phyloP scores from a whole-genome alignment of 2,329 filamentous ascomycete genomes.

The Diaporthe sp. region DNA sequence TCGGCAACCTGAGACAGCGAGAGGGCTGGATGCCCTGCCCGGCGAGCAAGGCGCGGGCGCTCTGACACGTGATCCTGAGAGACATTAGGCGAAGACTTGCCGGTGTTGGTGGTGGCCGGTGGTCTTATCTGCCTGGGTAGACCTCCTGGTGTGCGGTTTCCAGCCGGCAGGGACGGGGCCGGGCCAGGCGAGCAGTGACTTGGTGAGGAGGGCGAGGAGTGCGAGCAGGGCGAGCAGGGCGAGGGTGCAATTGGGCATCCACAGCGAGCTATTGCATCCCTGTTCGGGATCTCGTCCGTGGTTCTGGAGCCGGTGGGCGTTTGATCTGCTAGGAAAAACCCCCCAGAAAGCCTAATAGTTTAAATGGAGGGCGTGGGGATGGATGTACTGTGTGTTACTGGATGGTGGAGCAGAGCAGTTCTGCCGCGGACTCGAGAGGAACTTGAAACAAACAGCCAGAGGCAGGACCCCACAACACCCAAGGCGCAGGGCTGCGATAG shows the following conservation, averaged over 20 bases:
- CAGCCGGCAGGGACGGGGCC: slow-evolving; percentile 12
- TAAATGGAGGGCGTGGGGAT: slow-evolving; percentile 20
- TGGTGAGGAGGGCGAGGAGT: neutral
- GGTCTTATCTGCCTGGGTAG: slow-evolving; percentile 13
- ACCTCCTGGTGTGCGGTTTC: neutral
- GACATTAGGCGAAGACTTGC: slow-evolving; percentile 9
- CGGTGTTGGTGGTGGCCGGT: neutral
- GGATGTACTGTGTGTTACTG: neutral
- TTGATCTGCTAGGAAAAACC: slow-evolving; percentile 23
- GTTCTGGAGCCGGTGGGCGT: slow-evolving; percentile 13
- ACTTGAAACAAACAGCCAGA: slow-evolving; percentile 20
- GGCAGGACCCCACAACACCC: neutral
- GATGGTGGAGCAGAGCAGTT: neutral
- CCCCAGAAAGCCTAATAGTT: slow-evolving; percentile 26
- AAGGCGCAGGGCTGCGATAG: slow-evolving; percentile 25
- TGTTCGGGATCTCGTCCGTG: neutral
- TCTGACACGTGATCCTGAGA: slow-evolving; percentile 30
- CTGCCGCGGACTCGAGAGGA: slow-evolving; percentile 9
- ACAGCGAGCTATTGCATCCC: slow-evolving; percentile 30
- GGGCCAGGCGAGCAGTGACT: neutral
- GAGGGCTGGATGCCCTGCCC: slow-evolving; percentile 13
- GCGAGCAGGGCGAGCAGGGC: slow-evolving; percentile 5
- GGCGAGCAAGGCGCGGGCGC: slow-evolving; percentile 9
- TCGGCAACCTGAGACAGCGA: slow-evolving; percentile 5
- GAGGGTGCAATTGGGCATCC: slow-evolving; percentile 17